phyloP scores from a whole-genome alignment of 108 stramenopile species.

The Discostella stelligeroides region DNA sequence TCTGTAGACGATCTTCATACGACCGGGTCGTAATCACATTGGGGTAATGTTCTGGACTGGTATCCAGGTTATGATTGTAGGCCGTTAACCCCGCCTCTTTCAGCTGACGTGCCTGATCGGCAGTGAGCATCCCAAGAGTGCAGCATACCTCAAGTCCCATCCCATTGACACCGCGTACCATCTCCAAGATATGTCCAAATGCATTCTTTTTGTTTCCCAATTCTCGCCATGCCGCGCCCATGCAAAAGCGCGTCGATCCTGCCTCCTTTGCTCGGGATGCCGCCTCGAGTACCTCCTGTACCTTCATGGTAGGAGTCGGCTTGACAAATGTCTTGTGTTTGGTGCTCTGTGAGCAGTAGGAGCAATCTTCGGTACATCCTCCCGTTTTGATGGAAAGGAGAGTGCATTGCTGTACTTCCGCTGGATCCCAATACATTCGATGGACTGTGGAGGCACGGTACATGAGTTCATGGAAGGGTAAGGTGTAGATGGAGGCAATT shows the following conservation, averaged over 20 bases:
- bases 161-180: conserved; percentile 91
- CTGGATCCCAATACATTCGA: conserved; percentile 97
- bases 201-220: conserved; percentile 98
- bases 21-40: conserved; percentile 93
- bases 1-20: conserved; percentile 95
- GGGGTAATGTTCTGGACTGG: conserved; percentile 95
- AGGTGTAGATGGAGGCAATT: conserved; percentile 87
- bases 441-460: conserved; percentile 93
- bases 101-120: conserved; percentile 94
- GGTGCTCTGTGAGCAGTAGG: conserved; percentile 95
- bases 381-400: conserved; percentile 97
- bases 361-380: conserved; percentile 98
- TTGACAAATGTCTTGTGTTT: conserved; percentile 98
- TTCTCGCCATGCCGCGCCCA: conserved; percentile 98
- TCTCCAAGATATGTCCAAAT: conserved; percentile 94
- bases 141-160: conserved; percentile 97
- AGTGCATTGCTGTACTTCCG: conserved; percentile 97
- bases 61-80: conserved; percentile 99
- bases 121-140: conserved; percentile 95
- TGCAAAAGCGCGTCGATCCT: conserved; percentile 97
- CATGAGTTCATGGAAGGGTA: conserved; percentile 96
- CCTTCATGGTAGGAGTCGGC: conserved; percentile 97
- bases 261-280: conserved; percentile 95
- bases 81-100: conserved; percentile 96
- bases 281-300: conserved; percentile 95